Evolutionary conservation across 352 stramenopile genomes (phyloP).

Genomic region (Globisporangium spinosum): DNA sequence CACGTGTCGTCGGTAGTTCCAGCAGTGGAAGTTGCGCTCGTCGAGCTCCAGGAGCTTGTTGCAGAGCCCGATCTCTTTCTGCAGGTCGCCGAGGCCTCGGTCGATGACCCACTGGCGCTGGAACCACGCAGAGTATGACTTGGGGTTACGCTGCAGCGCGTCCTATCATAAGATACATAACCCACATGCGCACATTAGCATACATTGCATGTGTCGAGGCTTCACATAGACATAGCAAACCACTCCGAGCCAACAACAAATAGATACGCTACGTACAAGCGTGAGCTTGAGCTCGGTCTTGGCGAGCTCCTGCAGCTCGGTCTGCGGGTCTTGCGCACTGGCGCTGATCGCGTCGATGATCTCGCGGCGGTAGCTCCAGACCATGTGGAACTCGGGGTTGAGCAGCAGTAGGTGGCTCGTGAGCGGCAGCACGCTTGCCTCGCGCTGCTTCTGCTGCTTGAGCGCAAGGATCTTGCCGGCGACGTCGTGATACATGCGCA

Average conservation of each 20-base stretch:
- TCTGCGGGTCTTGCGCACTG: slow-evolving; percentile 22
- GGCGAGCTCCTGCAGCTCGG: slow-evolving; percentile 44
- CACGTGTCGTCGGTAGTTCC: slow-evolving; percentile 94
- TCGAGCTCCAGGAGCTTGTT: slow-evolving; percentile 87
- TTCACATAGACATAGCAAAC: neutral
- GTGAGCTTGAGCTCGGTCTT: slow-evolving; percentile 90
- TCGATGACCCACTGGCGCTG: slow-evolving; percentile 86
- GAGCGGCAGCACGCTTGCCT: slow-evolving; percentile 66
- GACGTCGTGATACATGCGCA: slow-evolving; percentile 79
- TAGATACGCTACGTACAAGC: slow-evolving; percentile 22
- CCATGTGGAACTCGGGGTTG: slow-evolving; percentile 95
- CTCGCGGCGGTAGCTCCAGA: slow-evolving; percentile 97
- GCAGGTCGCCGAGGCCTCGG: slow-evolving; percentile 54
- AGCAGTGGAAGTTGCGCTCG: slow-evolving; percentile 99
- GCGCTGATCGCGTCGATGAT: slow-evolving; percentile 59
- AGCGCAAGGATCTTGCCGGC: slow-evolving; percentile 64
- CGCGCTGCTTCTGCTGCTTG: slow-evolving; percentile 45
- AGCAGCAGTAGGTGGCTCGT: slow-evolving; percentile 92
- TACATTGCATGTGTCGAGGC: neutral
- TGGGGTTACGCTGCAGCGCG: slow-evolving; percentile 94
- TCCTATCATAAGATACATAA: slow-evolving; percentile 38
- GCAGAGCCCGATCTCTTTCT: slow-evolving; percentile 76
- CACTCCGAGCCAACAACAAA: neutral
- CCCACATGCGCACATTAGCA: slow-evolving; percentile 5
- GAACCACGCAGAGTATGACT: slow-evolving; percentile 94